Evolutionary conservation across 345 rosid species (phyloP).

Genomic region (Melastoma malabathricum): DNA sequence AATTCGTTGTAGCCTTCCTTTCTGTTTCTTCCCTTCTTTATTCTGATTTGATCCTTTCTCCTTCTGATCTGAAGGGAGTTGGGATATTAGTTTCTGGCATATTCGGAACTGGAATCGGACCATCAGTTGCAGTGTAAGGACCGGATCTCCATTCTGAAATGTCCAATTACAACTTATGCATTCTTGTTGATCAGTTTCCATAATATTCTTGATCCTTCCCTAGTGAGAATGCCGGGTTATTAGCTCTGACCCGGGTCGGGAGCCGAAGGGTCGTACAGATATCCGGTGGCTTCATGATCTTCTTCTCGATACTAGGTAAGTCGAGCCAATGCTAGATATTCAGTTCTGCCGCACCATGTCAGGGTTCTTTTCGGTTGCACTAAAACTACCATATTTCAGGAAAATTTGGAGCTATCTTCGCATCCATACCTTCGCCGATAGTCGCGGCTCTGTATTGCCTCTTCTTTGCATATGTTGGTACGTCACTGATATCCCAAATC

Average conservation of each 20-base stretch:
- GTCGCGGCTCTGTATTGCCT: slow-evolving; percentile 58
- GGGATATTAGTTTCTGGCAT: slow-evolving; percentile 82
- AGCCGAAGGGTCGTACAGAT: slow-evolving; percentile 92
- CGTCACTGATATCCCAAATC: slow-evolving; percentile 10
- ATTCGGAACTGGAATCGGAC: slow-evolving; percentile 91
- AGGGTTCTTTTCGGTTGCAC: background rate
- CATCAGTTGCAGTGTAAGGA: slow-evolving; percentile 80
- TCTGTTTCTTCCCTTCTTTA: background rate
- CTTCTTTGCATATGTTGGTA: slow-evolving; percentile 78
- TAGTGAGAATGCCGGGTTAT: slow-evolving; percentile 85
- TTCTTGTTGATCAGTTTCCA: background rate
- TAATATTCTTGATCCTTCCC: slow-evolving; percentile 7
- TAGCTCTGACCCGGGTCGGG: slow-evolving; percentile 80
- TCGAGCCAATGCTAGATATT: background rate
- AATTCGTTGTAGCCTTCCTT: background rate
- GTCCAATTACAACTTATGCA: too few species aligned
- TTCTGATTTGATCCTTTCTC: background rate
- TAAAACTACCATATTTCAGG: slow-evolving; percentile 23
- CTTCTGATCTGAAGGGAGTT: slow-evolving; percentile 47
- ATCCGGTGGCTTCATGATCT: slow-evolving; percentile 88
- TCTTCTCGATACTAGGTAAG: slow-evolving; percentile 82
- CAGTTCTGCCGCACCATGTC: background rate
- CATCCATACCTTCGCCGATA: slow-evolving; percentile 80
- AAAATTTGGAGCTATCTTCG: slow-evolving; percentile 82
- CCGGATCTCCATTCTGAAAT: too few species aligned